A percentile compares a stretch with the other conserved stretches of the same genome.
These are phyloP conservation scores for Tuber brumale DNA, from an alignment of 495 filamentous ascomycete species.

Conservation along the genomic window DNA sequence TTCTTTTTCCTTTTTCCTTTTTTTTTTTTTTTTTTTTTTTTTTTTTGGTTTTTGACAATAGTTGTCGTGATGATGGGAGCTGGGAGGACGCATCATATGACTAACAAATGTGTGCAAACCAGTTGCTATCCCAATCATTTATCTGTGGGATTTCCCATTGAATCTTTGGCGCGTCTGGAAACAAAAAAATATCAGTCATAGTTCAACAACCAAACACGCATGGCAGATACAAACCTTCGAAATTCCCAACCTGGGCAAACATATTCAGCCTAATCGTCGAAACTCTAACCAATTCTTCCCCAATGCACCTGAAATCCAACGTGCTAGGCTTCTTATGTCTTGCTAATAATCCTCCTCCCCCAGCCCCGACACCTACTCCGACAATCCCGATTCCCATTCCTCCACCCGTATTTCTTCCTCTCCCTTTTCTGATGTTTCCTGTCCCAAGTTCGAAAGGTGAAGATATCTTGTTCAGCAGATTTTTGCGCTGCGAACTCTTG, in stretches of 20 bases:
- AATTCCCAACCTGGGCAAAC: slow-evolving; percentile 23
- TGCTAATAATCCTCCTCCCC: slow-evolving; percentile 29
- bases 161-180: slow-evolving; percentile 30
- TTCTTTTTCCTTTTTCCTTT: not conserved
- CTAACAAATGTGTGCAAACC: slow-evolving; percentile 34
- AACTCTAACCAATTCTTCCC: slow-evolving; percentile 32
- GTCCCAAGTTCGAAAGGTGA: not conserved
- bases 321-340: slow-evolving; percentile 37
- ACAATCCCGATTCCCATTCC: not conserved
- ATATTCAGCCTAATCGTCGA: slow-evolving; percentile 26
- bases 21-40: not conserved
- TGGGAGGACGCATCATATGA: not conserved
- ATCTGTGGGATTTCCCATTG: slow-evolving; percentile 28
- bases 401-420: not conserved
- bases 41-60: not conserved
- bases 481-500: not conserved
- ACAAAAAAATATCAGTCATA: slow-evolving; percentile 7
- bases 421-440: not conserved
- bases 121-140: slow-evolving; percentile 36
- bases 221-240: slow-evolving; percentile 18
- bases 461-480: not conserved
- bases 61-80: not conserved
- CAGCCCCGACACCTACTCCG: not conserved
- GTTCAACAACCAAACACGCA: slow-evolving; percentile 8
- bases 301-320: slow-evolving; percentile 39